A percentile compares a stretch with the other conserved stretches of the same genome.
phyloP scores from a whole-genome alignment of 2,329 filamentous ascomycete species.

The Talaromyces marneffei region DNA sequence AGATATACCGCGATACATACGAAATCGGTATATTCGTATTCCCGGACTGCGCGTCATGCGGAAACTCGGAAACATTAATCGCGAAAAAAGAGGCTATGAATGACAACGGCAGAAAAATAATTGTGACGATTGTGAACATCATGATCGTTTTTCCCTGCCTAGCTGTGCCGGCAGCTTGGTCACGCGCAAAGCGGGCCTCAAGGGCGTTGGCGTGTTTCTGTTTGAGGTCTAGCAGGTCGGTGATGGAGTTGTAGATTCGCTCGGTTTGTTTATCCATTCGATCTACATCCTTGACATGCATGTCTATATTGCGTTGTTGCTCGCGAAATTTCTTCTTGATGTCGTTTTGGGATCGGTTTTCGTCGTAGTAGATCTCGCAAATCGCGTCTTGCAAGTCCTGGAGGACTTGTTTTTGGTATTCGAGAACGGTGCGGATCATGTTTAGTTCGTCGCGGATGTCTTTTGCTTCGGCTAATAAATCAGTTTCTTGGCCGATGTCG shows the following conservation, averaged over 20 bases:
- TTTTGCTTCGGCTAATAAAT: constrained; percentile 58
- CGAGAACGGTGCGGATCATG: constrained; percentile 47
- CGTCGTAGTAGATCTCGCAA: constrained; percentile 30
- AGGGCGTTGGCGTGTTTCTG: constrained; percentile 65
- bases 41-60: constrained; percentile 23
- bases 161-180: constrained; percentile 57
- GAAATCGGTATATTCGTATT: constrained; percentile 37
- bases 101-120: constrained; percentile 51
- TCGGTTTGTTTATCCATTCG: constrained; percentile 60
- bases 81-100: constrained; percentile 54
- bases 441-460: constrained; percentile 63
- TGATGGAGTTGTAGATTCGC: constrained; percentile 55
- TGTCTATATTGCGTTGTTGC: constrained; percentile 53
- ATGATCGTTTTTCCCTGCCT: constrained; percentile 53
- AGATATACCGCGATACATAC: constrained; percentile 53
- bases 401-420: constrained; percentile 35
- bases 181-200: constrained; percentile 53
- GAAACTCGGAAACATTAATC: constrained; percentile 49
- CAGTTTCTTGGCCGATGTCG: constrained; percentile 57
- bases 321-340: constrained; percentile 52
- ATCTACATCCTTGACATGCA: constrained; percentile 55
- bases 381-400: constrained; percentile 31
- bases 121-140: constrained; percentile 56
- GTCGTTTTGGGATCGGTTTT: constrained; percentile 39
- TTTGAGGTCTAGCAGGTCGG: constrained; percentile 60